phyloP scores from a whole-genome alignment of 177 flowering plant genomes.

The Vitis hybrid region DNA sequence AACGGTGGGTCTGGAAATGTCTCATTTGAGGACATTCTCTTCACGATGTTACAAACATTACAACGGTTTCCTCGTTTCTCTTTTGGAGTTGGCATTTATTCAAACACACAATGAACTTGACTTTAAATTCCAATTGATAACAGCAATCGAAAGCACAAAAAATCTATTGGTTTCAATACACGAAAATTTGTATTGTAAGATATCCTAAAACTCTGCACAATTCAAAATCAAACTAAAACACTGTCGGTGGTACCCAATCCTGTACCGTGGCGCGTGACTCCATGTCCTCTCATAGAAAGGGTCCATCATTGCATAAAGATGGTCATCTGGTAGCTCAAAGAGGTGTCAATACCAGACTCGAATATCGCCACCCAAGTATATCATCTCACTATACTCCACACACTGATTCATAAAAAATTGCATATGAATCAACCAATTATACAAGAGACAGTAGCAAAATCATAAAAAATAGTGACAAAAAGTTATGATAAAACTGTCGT shows the following conservation, averaged over 20 bases:
- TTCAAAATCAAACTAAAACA: constrained; percentile 7
- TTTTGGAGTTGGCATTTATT: too few relatives aligned
- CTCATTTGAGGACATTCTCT: too few relatives aligned
- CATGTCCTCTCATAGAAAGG: constrained; percentile 68
- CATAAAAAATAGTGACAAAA: neutral
- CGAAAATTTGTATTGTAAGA: too few relatives aligned
- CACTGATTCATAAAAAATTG: constrained; percentile 28
- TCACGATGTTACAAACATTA: too few relatives aligned
- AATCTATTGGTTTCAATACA: too few relatives aligned
- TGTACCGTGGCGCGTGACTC: constrained; percentile 51
- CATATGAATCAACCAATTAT: neutral
- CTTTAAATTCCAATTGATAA: too few relatives aligned
- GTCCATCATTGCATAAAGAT: constrained; percentile 60
- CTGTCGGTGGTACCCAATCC: constrained; percentile 60
- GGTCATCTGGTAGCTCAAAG: constrained; percentile 46
- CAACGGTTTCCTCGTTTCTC: too few relatives aligned
- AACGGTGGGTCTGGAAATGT: too few relatives aligned
- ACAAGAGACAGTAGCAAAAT: neutral
- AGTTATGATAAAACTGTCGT: too few relatives aligned
- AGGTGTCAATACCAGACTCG: constrained; percentile 57
- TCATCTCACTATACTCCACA: constrained; percentile 63
- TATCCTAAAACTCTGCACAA: too few relatives aligned
- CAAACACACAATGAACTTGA: too few relatives aligned
- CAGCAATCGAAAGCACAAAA: too few relatives aligned
- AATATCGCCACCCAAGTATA: constrained; percentile 61